These are phyloP conservation scores for Dryadomyces quercus-mongolicae DNA, from an alignment of 2,329 filamentous ascomycete species.

Conservation along the genomic window DNA sequence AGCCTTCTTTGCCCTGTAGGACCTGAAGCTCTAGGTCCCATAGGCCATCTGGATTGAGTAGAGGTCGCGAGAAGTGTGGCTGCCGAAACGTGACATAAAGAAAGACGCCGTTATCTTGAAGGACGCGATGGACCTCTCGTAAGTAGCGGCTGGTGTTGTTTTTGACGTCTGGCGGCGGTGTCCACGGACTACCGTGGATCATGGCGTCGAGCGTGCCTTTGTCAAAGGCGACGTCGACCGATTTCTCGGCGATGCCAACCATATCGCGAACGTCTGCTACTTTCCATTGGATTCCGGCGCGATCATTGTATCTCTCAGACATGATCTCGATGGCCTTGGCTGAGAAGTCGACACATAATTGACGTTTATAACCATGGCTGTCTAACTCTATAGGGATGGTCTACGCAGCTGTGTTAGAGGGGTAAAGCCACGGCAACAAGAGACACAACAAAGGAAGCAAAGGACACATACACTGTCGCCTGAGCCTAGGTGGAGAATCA, in stretches of 20 bases:
- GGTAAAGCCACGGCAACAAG: neutral
- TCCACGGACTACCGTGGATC: conserved; percentile 41
- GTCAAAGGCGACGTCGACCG: conserved; percentile 44
- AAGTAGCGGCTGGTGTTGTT: conserved; percentile 36
- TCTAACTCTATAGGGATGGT: conserved; percentile 37
- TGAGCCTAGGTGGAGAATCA: conserved; percentile 43
- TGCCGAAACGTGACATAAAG: conserved; percentile 42
- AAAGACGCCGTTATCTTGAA: conserved; percentile 34
- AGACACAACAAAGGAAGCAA: too few relatives aligned
- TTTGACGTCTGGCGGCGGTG: conserved; percentile 33
- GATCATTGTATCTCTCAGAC: conserved; percentile 25
- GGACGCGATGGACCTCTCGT: conserved; percentile 32
- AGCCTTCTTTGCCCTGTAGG: conserved; percentile 24
- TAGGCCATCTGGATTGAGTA: conserved; percentile 27
- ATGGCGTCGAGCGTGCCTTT: conserved; percentile 44
- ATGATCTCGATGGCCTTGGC: conserved; percentile 39
- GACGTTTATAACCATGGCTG: conserved; percentile 33
- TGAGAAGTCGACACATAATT: conserved; percentile 47
- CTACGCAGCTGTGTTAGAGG: conserved; percentile 18
- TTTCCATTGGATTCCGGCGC: conserved; percentile 34
- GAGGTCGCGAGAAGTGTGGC: conserved; percentile 38
- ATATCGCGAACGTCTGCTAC: conserved; percentile 40
- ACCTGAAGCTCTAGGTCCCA: conserved; percentile 33
- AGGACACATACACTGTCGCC: conserved; percentile 38
- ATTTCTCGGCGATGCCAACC: conserved; percentile 23